phyloP scores from a whole-genome alignment of 371 early-diverging fungal genomes.

The Choanephora cucurbitarum region DNA sequence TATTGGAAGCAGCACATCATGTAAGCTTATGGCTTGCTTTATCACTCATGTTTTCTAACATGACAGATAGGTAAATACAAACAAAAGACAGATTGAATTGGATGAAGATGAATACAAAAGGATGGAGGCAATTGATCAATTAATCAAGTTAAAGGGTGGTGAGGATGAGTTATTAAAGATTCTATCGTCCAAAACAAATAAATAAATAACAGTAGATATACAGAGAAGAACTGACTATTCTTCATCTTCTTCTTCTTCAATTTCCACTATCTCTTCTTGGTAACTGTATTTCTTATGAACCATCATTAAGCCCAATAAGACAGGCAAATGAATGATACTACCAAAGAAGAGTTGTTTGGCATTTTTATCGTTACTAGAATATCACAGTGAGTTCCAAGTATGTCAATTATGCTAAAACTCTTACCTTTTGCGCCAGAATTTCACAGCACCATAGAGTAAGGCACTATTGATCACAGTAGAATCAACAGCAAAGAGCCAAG shows the following conservation, averaged over 20 bases:
- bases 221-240: too few species aligned
- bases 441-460: slow-evolving; percentile 68
- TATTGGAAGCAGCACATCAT: slow-evolving; percentile 17
- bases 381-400: too few species aligned
- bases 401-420: background rate
- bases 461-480: slow-evolving; percentile 76
- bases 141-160: slow-evolving; percentile 7
- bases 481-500: slow-evolving; percentile 78
- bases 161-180: slow-evolving; percentile 7
- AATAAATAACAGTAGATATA: background rate
- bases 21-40: background rate
- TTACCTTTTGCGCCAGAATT: slow-evolving; percentile 74
- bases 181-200: slow-evolving; percentile 3
- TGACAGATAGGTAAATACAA: background rate
- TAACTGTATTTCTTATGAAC: slow-evolving; percentile 65
- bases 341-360: slow-evolving; percentile 91
- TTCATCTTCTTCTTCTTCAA: too few species aligned
- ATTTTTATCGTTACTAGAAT: slow-evolving; percentile 73
- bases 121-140: slow-evolving; percentile 13
- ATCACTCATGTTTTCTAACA: background rate
- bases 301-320: slow-evolving; percentile 84
- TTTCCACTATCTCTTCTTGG: too few species aligned
- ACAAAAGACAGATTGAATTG: background rate
- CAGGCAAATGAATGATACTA: slow-evolving; percentile 85
- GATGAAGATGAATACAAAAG: slow-evolving; percentile 1